Conservation (phyloP, 371 early-diverging fungal species). For the Mortierella sp. region DNA sequence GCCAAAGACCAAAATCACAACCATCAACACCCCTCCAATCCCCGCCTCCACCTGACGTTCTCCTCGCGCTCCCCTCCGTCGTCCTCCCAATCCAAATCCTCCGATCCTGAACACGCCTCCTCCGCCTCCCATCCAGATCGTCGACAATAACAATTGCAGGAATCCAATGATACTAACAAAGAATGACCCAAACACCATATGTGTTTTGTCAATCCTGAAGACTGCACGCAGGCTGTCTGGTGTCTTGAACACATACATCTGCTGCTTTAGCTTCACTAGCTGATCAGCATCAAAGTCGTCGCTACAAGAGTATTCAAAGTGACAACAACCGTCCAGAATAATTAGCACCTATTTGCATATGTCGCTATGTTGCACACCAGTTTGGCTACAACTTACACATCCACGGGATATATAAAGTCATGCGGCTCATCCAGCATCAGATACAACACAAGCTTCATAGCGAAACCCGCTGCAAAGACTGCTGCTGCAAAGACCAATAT, state of each 20-base stretch:
- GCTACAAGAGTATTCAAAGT: conserved; percentile 3
- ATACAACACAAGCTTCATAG: conserved; percentile 48
- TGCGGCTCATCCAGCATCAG: conserved; percentile 42
- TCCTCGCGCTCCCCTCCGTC: conserved; percentile 43
- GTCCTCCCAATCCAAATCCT: conserved; percentile 45
- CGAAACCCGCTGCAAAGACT: conserved; percentile 51
- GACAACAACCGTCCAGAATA: too few relatives aligned
- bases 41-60: conserved; percentile 46
- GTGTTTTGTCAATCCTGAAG: conserved; percentile 53
- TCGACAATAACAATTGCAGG: conserved; percentile 48
- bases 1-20: conserved; percentile 44
- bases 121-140: conserved; percentile 52
- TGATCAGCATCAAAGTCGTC: conserved; percentile 31
- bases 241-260: conserved; percentile 34
- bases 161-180: conserved; percentile 57
- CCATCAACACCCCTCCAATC: conserved; percentile 31
- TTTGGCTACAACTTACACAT: conserved; percentile 43
- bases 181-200: conserved; percentile 55
- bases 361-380: too few relatives aligned
- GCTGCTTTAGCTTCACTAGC: conserved; percentile 15
- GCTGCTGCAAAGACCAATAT: conserved; percentile 28
- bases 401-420: conserved; percentile 41
- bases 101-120: conserved; percentile 45
- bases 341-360: too few relatives aligned
- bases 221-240: conserved; percentile 51